Percentiles rank a stretch among this genome's conserved stretches.
phyloP scores from a whole-genome alignment of 768 basidiomycete species.

The Scleroderma bovista region DNA sequence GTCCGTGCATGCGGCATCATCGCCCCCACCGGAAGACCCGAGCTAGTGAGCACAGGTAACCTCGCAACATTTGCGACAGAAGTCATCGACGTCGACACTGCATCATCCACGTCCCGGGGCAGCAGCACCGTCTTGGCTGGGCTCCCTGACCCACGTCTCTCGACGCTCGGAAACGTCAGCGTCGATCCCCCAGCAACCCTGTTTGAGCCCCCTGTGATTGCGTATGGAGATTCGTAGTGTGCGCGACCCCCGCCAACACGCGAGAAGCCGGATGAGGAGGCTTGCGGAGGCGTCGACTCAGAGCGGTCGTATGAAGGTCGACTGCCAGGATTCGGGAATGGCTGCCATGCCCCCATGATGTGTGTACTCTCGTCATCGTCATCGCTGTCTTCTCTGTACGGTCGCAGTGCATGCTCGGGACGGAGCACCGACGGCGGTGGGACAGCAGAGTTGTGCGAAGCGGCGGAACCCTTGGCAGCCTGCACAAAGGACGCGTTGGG shows the following conservation, averaged over 20 bases:
- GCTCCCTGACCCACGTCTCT: conserved; percentile 32
- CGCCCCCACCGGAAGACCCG: conserved; percentile 52
- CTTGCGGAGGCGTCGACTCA: conserved; percentile 24
- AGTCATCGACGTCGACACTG: conserved; percentile 47
- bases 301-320: conserved; percentile 19
- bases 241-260: conserved; percentile 85
- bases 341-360: conserved; percentile 95
- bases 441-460: conserved; percentile 39
- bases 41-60: conserved; percentile 28
- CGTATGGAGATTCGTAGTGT: conserved; percentile 81
- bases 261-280: conserved; percentile 63
- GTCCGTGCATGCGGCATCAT: conserved; percentile 69
- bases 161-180: conserved; percentile 62
- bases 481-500: conserved; percentile 31
- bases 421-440: conserved; percentile 68
- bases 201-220: conserved; percentile 44
- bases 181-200: conserved; percentile 40
- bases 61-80: conserved; percentile 43
- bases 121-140: conserved; percentile 17
- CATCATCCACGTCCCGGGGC: conserved; percentile 31
- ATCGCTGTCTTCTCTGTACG: conserved; percentile 75
- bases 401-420: conserved; percentile 73
- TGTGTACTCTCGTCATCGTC: conserved; percentile 63
- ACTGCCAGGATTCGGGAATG: conserved; percentile 45
- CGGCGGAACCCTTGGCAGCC: conserved; percentile 21